Evolutionary conservation across 352 stramenopile species (phyloP).

Genomic region (Pythium rhizo-oryzae): DNA sequence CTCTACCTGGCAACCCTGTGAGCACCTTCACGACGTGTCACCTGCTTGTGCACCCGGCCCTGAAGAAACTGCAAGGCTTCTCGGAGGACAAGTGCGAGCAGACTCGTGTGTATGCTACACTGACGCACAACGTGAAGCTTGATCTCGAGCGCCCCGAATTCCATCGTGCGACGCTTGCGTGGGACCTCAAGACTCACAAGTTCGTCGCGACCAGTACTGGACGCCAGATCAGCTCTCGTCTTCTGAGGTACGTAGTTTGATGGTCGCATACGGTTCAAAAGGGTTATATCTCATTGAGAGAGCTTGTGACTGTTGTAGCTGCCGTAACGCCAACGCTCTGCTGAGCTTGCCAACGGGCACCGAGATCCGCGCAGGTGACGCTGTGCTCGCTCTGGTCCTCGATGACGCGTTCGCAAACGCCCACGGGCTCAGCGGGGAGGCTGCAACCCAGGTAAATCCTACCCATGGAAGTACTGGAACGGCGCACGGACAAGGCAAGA

Average conservation of each 20-base stretch:
- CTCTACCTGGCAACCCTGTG: slow-evolving; percentile 96
- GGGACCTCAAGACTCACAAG: slow-evolving; percentile 57
- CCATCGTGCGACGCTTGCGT: slow-evolving; percentile 81
- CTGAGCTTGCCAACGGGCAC: slow-evolving; percentile 88
- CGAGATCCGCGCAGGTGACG: slow-evolving; percentile 60
- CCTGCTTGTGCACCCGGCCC: slow-evolving; percentile 92
- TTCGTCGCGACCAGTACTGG: slow-evolving; percentile 92
- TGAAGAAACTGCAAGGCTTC: slow-evolving; percentile 87
- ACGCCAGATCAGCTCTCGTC: slow-evolving; percentile 90
- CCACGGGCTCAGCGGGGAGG: slow-evolving; percentile 1
- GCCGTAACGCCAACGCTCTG: slow-evolving; percentile 89
- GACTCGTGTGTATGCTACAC: slow-evolving; percentile 53
- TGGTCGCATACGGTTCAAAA: neutral
- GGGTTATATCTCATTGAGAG: neutral
- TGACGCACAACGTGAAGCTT: slow-evolving; percentile 69
- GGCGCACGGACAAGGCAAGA: neutral
- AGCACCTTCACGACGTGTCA: slow-evolving; percentile 94
- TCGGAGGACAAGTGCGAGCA: slow-evolving; percentile 47
- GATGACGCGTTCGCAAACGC: slow-evolving; percentile 55
- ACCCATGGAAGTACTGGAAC: neutral
- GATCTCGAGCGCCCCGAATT: slow-evolving; percentile 96
- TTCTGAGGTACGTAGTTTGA: slow-evolving; percentile 69
- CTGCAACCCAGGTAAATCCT: neutral
- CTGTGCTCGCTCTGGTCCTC: slow-evolving; percentile 52
- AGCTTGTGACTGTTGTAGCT: slow-evolving; percentile 40